Evolutionary conservation across 345 rosid genomes (phyloP), one percentile per base, ranked within the genome.

Genomic region (Nephelium lappaceum): DNA sequence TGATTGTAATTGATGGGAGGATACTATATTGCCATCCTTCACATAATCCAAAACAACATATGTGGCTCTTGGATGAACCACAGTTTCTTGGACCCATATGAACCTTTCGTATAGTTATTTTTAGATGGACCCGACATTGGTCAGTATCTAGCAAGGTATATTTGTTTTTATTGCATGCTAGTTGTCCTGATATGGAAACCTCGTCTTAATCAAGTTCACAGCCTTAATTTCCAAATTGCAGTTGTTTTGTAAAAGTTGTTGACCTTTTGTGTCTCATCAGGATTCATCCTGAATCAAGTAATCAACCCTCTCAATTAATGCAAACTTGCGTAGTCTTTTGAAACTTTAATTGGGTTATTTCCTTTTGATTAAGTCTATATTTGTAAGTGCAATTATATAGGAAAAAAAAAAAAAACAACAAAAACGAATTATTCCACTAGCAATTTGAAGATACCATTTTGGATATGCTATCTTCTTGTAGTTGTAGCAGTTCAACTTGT

Each of bases 171-270:
- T 49, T 49, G 5, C 55, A 14, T 14, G 55, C 19, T 6, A 27
- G 11, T 55, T 71, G 77, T 42, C 68, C 38, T 41, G 7, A 11
- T 60, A 27, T 41, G 21, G 0, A 14, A 61, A 47, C 60, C 53
- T 70, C 42, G 19, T 77, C 74, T 69, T 53, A 19, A 19, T 27
- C 31, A 27, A 27, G 1, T 27, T 57, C 79, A 42, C 74, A 42
- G 0, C 23, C 72, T 42, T 68, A 36, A 27, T 15, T 65, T 65
- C 69, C 69, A 5, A 49, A 49, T 12, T 49, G 16, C 12, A 47
- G 31, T 27, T 27, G 31, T 27, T 27, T 27, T 27, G 31, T 27
- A 27, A 1, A 31, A 31, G 36, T 31, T 31, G 36, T 11, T 49
- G 4, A 11, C 14, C 53, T 41, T 41, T 41, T 41, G 15, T 3